Base-by-base conservation (phyloP, 495 filamentous ascomycete genomes). In the Penicillium ochrochloron region DNA sequence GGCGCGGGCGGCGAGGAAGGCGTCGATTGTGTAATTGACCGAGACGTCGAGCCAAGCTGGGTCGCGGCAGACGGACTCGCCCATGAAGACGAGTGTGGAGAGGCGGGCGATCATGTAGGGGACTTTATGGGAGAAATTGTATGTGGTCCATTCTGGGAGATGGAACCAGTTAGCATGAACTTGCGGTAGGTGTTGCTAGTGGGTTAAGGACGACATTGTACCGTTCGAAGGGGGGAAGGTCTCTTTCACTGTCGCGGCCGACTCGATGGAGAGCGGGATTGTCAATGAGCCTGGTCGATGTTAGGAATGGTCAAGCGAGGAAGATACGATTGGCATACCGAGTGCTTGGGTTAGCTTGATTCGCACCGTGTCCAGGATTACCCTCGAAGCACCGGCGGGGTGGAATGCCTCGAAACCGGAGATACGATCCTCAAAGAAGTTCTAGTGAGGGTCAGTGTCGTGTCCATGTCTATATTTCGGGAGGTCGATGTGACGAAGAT, bases 21-120 rank as follows among this genome's bases (percentile, higher is more conserved):
- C 61, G 51, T 86, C 78, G 23, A 86, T 63, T 6, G 88, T 86
- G 70, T 85, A 90, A 37, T 80, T 82, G 65, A 87, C 82, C 2
- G 85, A 82, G 5, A 83, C 76, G 25, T 83, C 68, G 21, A 88
- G 70, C 78, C 89, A 91, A 15, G 85, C 81, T 54, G 82, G 73
- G 29, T 85, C 73, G 2, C 83, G 81, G 64, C 82, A 84, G 46
- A 86, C 64, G 12, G 81, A 76, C 6, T 77, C 66, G 23, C 87
- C 88, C 54, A 89, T 74, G 57, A 89, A 89, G 8, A 85, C 73
- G 15, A 85, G 73, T n/a, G 85, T 83, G 0, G 87, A 87, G 23
- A 88, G 60, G 7, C 80, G 81, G 41, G 85, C 85, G 1, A 90
- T 81, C 14, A 88, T 80, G 27, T 75, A 61, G 2, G 75, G 75